Conservation (phyloP, 495 filamentous ascomycete genomes). For the Massariosphaeria phaeospora region DNA sequence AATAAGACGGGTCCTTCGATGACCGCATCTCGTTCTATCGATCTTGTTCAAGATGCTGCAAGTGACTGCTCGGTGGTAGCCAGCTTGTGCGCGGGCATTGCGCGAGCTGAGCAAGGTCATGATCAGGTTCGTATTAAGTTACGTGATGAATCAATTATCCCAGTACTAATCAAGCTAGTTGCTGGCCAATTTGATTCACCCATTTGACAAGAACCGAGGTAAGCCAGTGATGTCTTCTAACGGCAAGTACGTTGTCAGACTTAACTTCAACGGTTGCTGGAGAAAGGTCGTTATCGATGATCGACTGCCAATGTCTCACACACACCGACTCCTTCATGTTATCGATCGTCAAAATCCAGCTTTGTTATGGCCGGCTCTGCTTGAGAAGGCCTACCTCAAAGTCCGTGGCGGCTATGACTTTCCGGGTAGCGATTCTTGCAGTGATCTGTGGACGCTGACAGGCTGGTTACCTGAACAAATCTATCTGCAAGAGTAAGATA, state of each 20-base stretch:
- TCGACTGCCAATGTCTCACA: conserved; percentile 74
- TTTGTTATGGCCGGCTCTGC: conserved; percentile 83
- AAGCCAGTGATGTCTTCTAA: conserved; percentile 60
- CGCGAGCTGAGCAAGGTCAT: conserved; percentile 58
- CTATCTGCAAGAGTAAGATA: conserved; percentile 65
- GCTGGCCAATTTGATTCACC: conserved; percentile 65
- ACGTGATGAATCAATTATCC: not conserved
- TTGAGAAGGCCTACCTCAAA: conserved; percentile 98
- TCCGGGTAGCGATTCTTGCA: conserved; percentile 95
- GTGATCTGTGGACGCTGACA: conserved; percentile 82
- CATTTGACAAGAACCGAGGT: conserved; percentile 55
- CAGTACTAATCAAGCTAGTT: conserved; percentile 45
- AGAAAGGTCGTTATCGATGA: conserved; percentile 88
- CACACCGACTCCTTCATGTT: conserved; percentile 71
- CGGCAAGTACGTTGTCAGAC: conserved; percentile 85
- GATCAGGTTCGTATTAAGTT: conserved; percentile 47
- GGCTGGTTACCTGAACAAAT: conserved; percentile 97
- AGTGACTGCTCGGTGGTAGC: conserved; percentile 97
- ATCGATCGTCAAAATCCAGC: conserved; percentile 73
- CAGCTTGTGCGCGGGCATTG: conserved; percentile 77
- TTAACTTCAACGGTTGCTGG: conserved; percentile 92
- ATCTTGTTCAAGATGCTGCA: conserved; percentile 88
- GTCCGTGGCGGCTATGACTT: conserved; percentile 95
- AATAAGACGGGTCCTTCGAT: conserved; percentile 48
- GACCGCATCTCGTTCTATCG: conserved; percentile 51